Evolutionary conservation across 2,329 filamentous ascomycete genomes (phyloP), one percentile per base, ranked within the genome.

Genomic region (Cladosporium sp.): DNA sequence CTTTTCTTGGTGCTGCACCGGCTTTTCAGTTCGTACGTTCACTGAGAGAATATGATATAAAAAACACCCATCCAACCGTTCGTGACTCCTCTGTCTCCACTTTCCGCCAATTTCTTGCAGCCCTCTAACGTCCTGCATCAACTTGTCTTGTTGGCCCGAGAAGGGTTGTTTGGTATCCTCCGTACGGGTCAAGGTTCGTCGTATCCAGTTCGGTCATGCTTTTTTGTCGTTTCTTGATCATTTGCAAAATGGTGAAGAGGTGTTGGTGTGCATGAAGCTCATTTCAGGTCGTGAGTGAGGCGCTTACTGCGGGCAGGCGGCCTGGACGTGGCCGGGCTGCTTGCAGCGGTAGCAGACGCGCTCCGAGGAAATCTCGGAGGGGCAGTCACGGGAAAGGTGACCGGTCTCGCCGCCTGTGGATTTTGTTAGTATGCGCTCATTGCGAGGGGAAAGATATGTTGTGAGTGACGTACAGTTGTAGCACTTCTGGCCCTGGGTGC

Each of bases 331-430:
- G 63, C 92, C 91, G 60, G 83, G 79, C 72, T 85, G 79, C 75
- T 83, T 83, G 80, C 83, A 97, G 80, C 94, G 95, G 83, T 98
- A 98, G 85, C 93, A 98, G 69, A 95, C 90, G 71, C 94, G 92
- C 81, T 97, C 92, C 67, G 82, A 80, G 62, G 84, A 82, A 53
- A 88, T 87, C 75, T 95, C 92, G 69, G 92, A 91, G 63, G 91
- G 86, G 81, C 93, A 98, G 73, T 98, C 93, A 59, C 92, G 87
- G 59, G 88, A 94, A 71, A 96, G 83, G 74, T 97, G 92, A 56
- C 93, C 92, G 62, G 92, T 86, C 78, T 96, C 90, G 62, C 83
- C 83, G 63, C 81, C 80, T 83, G 56, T 36, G 16, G 30, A 48
- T 20, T 15, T 43, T 42, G 43, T 68, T 57, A 69, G 64, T 55